Base-by-base conservation (phyloP, 2,329 filamentous ascomycete species). In the Aureobasidium lini region DNA sequence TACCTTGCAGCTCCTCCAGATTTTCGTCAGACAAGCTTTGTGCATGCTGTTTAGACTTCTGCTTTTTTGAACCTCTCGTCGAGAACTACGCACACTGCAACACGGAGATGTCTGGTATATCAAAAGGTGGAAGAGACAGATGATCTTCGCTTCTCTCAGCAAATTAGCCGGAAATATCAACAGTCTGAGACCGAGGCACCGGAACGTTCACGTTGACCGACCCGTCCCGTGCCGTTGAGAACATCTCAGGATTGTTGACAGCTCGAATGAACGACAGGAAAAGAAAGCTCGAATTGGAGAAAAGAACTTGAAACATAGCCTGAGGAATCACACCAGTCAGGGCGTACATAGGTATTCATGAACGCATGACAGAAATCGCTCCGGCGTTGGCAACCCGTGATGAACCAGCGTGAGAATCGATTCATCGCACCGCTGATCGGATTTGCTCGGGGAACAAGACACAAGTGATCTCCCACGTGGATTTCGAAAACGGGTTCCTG, bases 121-220 rank as follows among this genome's bases (percentile, higher is more conserved):
- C 23, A 23, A 23, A 23, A 23, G 23, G 23, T 23, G 23, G 23
- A 23, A 23, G 23, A 23, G 23, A 23, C 23, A 23, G 23, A 23
- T 23, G 23, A 23, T 23, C 23, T 23, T 23, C 23, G 23, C 13
- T 36, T 36, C 34, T 36, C 7, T 18, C 11, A 18, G 11, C 29
- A 34, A 8, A 48, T 34, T 50, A 52, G 48, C 48, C 48, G 48
- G 34, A 8, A 36, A 29, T 34, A 15, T 15, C 32, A 37, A 29
- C 48, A 52, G 34, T 15, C 34, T 40, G 36, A 31, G 36, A 52
- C 48, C 48, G 48, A 52, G 48, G 48, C 48, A n/a, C 6, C 48
- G 48, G 48, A 52, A 40, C 48, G 48, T 40, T 29, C 34, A 39
- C 34, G 32, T 39, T 52, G 48, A 31, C 48, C 48, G 48, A 52